Evolutionary conservation across 768 basidiomycete species (phyloP).

Genomic region (Imleria badia): DNA sequence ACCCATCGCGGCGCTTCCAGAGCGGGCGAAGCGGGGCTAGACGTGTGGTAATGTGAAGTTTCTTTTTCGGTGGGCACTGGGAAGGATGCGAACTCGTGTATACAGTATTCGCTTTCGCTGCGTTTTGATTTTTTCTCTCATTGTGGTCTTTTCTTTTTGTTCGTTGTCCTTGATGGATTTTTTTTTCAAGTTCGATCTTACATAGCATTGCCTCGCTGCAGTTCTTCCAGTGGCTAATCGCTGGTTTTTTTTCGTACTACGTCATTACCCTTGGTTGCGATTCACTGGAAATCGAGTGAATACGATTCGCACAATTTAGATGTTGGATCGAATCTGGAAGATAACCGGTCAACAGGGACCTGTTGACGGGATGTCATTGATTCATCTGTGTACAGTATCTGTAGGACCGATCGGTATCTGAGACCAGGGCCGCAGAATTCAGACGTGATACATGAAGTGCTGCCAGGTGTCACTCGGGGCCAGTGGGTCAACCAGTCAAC

Average conservation of each 20-base stretch:
- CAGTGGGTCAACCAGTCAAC: too few relatives aligned
- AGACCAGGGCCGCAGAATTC: too few relatives aligned
- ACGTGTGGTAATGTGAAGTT: neutral
- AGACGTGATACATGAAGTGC: too few relatives aligned
- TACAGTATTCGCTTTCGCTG: too few relatives aligned
- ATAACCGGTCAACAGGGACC: too few relatives aligned
- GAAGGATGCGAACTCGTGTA: too few relatives aligned
- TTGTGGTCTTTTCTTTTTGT: neutral
- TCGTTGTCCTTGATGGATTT: neutral
- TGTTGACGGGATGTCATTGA: too few relatives aligned
- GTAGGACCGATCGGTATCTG: too few relatives aligned
- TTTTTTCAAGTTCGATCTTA: neutral
- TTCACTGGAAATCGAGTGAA: neutral
- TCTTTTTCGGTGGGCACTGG: too few relatives aligned
- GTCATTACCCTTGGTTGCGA: neutral
- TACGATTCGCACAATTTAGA: neutral
- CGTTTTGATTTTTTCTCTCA: neutral
- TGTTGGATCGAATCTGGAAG: neutral
- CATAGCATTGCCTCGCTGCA: too few relatives aligned
- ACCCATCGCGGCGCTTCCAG: slow-evolving; percentile 30
- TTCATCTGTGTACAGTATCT: too few relatives aligned
- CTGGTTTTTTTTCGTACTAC: neutral
- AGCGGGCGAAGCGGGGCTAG: slow-evolving; percentile 28
- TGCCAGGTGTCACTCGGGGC: too few relatives aligned
- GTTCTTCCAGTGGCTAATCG: neutral